Base-by-base conservation (phyloP, 2,329 filamentous ascomycete genomes). In the Tolypocladium endophyticum region DNA sequence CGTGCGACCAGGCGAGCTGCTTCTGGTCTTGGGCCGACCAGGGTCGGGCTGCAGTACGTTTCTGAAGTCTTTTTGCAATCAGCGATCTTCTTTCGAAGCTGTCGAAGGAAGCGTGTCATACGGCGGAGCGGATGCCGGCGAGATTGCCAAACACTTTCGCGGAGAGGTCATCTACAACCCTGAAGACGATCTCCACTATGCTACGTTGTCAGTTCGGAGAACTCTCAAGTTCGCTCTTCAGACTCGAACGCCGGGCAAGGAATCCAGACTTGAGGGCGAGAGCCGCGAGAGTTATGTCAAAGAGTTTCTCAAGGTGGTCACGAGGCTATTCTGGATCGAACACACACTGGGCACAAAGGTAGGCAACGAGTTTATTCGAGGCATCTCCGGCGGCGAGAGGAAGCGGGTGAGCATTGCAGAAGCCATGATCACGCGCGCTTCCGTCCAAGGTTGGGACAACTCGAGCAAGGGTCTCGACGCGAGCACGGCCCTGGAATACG, bases 401-500 rank as follows among this genome's bases (percentile, higher is more conserved):
- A 90, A 92, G 74, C 85, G 89, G 69, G 88, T 92, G 2, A 87
- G 84, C 45, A 89, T 92, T 62, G 88, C 87, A 1, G 88, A 92
- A 69, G 87, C 36, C 7, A 83, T 88, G 60, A 79, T 81, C 12
- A 77, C 76, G 1, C 72, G 78, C n/a, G 82, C 84, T 1, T 85
- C 80, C 0, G 82, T 90, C 0, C 82, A 88, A 18, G 87, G 84
- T 63, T 90, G 87, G 86, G 88, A 91, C 67, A 90, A 91, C 68
- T 86, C 84, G 0, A 90, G 87, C 3, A 79, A 87, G 58, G 88
- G 88, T 18, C 76, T 91, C 0, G 88, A 91, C 68, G 85, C 87
- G 1, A 88, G 83, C 23, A 90, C 87, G 0, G 88, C 88, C 0
- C 76, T 90, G 2, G 88, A 91, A 62, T 91, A 89, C 61, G 86